Conservation (phyloP, 305 asterid genomes). For the Fraxinus paxiana region DNA sequence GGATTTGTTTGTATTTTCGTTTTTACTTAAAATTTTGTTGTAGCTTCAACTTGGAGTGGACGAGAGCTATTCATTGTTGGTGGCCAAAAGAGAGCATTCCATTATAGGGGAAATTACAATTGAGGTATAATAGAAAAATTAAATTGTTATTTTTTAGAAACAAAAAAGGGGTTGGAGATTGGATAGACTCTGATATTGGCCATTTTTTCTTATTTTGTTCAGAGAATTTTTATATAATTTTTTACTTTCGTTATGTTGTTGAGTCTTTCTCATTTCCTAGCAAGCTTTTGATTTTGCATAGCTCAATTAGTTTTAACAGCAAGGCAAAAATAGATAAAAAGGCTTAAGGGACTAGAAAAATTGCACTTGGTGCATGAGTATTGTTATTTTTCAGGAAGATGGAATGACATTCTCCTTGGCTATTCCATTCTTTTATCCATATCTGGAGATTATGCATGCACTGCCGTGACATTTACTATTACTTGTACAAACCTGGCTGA, state of each 20-base stretch:
- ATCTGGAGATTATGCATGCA: neutral
- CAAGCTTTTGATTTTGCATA: neutral
- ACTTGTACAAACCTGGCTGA: neutral
- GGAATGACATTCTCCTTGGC: neutral
- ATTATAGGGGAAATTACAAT: slow-evolving; percentile 56
- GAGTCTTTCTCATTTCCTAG: neutral
- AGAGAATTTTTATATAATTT: neutral
- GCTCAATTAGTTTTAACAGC: neutral
- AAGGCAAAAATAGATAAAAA: neutral
- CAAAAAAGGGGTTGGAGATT: neutral
- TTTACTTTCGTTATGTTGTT: neutral
- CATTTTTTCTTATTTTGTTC: neutral
- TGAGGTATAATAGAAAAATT: slow-evolving; percentile 47
- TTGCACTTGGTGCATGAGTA: neutral
- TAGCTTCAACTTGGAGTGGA: slow-evolving; percentile 85
- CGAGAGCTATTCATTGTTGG: slow-evolving; percentile 76
- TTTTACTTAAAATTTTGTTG: neutral
- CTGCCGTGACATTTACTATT: neutral
- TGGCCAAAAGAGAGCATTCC: slow-evolving; percentile 51
- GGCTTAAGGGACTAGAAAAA: neutral
- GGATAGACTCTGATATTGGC: neutral
- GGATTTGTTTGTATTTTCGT: neutral
- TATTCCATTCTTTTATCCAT: neutral
- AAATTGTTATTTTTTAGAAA: neutral
- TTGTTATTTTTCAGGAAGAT: neutral